A percentile compares a stretch with the other conserved stretches of the same genome.
phyloP scores from a whole-genome alignment of 345 rosid genomes.

The Reutealis trisperma region DNA sequence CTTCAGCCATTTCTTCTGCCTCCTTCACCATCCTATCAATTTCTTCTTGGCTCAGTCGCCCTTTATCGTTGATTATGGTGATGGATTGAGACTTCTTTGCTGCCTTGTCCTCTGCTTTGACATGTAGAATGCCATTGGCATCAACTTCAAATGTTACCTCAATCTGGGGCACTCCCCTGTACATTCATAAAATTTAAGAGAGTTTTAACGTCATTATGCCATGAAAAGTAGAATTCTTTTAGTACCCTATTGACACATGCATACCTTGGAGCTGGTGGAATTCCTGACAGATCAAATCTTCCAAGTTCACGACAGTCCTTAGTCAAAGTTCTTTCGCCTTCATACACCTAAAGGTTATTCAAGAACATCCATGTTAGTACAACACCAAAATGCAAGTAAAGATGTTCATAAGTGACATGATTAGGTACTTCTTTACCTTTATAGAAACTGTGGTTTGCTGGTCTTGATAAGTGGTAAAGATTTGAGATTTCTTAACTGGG shows the following conservation, averaged over 20 bases:
- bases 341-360: constrained; percentile 36
- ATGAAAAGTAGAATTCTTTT: too few relatives aligned
- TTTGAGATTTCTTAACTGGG: constrained; percentile 51
- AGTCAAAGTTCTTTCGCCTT: constrained; percentile 58
- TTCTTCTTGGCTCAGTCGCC: constrained; percentile 57
- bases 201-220: too few relatives aligned
- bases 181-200: neutral
- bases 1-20: constrained; percentile 58
- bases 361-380: neutral
- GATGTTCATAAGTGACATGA: too few relatives aligned
- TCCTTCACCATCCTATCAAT: constrained; percentile 58
- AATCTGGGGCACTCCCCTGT: constrained; percentile 56
- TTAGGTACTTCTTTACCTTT: constrained; percentile 27
- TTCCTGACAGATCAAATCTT: constrained; percentile 50
- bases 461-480: constrained; percentile 53
- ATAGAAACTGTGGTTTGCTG: constrained; percentile 52
- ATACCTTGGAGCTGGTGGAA: constrained; percentile 64
- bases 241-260: too few relatives aligned
- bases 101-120: constrained; percentile 58
- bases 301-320: constrained; percentile 59
- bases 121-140: constrained; percentile 51
- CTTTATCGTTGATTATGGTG: constrained; percentile 54
- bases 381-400: too few relatives aligned
- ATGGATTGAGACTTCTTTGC: constrained; percentile 47
- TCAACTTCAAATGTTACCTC: constrained; percentile 59